Conservation (phyloP, 768 basidiomycete genomes). For the Phylloporus sp. region DNA sequence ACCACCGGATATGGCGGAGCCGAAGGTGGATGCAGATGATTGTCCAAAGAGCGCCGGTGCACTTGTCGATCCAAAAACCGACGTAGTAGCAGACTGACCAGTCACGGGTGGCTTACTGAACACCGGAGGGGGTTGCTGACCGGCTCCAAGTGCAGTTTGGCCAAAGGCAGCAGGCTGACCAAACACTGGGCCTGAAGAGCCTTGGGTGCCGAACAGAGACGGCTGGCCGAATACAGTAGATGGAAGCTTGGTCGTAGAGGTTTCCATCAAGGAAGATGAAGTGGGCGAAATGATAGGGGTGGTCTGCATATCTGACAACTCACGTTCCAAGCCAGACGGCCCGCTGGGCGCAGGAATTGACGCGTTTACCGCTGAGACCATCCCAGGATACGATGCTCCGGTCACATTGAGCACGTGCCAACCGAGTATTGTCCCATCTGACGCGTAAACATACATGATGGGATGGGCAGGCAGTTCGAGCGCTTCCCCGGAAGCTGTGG, state of each 20-base stretch:
- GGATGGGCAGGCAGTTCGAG: slow-evolving; percentile 49
- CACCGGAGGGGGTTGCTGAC: slow-evolving; percentile 8
- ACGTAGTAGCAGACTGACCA: slow-evolving; percentile 6
- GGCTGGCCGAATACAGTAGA: slow-evolving; percentile 35
- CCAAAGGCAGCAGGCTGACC: slow-evolving; percentile 29
- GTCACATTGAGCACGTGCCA: slow-evolving; percentile 66
- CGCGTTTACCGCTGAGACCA: slow-evolving; percentile 34
- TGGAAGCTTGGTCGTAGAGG: slow-evolving; percentile 27
- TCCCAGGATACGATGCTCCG: slow-evolving; percentile 51
- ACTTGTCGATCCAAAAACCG: slow-evolving; percentile 14
- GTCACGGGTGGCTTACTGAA: slow-evolving; percentile 23
- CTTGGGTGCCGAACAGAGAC: slow-evolving; percentile 24
- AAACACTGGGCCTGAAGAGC: slow-evolving; percentile 24
- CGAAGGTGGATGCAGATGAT: slow-evolving; percentile 17
- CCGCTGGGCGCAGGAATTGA: slow-evolving; percentile 3
- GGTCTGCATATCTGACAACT: slow-evolving; percentile 29
- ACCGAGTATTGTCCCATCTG: slow-evolving; percentile 71
- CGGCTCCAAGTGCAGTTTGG: neutral
- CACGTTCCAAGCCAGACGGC: slow-evolving; percentile 22
- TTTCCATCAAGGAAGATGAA: slow-evolving; percentile 12
- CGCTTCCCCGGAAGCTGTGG: slow-evolving; percentile 39
- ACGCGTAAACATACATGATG: slow-evolving; percentile 70
- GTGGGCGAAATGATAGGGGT: slow-evolving; percentile 24
- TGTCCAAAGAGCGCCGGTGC: slow-evolving; percentile 21
- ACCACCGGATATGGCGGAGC: slow-evolving; percentile 14